Base-by-base conservation (phyloP, 768 basidiomycete genomes). In the Cyclocybe aegerita region DNA sequence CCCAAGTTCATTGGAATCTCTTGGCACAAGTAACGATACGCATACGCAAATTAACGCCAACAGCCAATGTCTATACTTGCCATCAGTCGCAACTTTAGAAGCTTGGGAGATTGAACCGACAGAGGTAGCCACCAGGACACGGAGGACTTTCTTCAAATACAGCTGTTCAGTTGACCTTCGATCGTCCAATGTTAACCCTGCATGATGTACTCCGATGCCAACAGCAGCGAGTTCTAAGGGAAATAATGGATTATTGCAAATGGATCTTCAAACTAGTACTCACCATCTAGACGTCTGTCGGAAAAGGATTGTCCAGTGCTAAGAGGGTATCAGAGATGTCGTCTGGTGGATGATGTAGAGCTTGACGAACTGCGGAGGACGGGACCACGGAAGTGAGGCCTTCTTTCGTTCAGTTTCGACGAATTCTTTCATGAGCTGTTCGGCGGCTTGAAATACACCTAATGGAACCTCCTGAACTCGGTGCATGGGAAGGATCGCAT, bases 31-130 rank as follows among this genome's bases (percentile, higher is more conserved):
- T 29, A 30, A 29, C 9, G n/a, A 11, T 42, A 33, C 14, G 71
- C 85, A 56, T 61, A 92, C 92, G 97, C 47, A 98, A 76, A 63
- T 99, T 98, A 32, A 98, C 93, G 1, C 97, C 96, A 35, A 98
- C 93, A 0, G 97, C 95, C 17, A 99, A 75, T 10, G 96, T 98
- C 90, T 95, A 48, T 7, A 53, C 41, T 23, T 34, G 43, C 34
- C 2, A 23, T 61, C 12, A 58, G 36, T n/a, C 43, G 32, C 32
- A 39, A 38, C 33, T 34, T 39, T 29, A 7, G 17, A 36, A 15
- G 44, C 38, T 36, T 17, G 6, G 40, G 12, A 12, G 30, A 34
- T 29, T 30, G 15, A 4, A 67, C 85, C 44, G 57, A 93, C 93
- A 11, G 92, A 97, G 16, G 91, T 98, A 7, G 88, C 84, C 16